A percentile compares a stretch with the other conserved stretches of the same genome.
phyloP scores from a whole-genome alignment of 169 alveolate genomes.

The Eimeria maxima region DNA sequence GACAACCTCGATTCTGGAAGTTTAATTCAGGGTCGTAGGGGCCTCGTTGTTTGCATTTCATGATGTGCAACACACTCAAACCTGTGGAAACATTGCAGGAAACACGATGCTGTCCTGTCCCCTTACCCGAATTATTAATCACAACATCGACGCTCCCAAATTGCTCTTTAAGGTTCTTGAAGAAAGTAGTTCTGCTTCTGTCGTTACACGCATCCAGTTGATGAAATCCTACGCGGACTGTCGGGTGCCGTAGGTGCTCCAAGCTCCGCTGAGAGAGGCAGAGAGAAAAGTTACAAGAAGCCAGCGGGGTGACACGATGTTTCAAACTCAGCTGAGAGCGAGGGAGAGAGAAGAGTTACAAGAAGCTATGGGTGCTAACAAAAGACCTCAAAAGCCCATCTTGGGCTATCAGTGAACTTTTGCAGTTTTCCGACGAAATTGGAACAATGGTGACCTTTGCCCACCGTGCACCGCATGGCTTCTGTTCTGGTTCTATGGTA shows the following conservation, averaged over 20 bases:
- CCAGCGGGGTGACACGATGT: not conserved
- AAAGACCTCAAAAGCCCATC: not conserved
- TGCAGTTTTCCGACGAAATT: not conserved
- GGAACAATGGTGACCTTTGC: not conserved
- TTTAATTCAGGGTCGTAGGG: not conserved
- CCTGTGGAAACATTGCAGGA: not conserved
- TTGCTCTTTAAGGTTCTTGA: not conserved
- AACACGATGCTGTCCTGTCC: not conserved
- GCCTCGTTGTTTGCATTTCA: not conserved
- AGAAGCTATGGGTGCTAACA: not conserved
- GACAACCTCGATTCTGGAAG: not conserved
- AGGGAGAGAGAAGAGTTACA: not conserved
- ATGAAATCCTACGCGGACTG: constrained; percentile 39
- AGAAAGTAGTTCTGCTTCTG: not conserved
- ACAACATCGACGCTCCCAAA: not conserved
- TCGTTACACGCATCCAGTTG: not conserved
- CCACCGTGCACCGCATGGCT: not conserved
- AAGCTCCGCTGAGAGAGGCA: not conserved
- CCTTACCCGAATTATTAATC: constrained; percentile 13
- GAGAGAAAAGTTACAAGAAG: not conserved
- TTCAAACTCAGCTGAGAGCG: not conserved
- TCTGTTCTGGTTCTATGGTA: not conserved
- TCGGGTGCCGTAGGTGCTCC: constrained; percentile 54
- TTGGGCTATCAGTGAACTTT: not conserved
- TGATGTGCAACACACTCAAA: not conserved